phyloP scores from a whole-genome alignment of 2,329 filamentous ascomycete genomes.

The Colletotrichum orbiculare region DNA sequence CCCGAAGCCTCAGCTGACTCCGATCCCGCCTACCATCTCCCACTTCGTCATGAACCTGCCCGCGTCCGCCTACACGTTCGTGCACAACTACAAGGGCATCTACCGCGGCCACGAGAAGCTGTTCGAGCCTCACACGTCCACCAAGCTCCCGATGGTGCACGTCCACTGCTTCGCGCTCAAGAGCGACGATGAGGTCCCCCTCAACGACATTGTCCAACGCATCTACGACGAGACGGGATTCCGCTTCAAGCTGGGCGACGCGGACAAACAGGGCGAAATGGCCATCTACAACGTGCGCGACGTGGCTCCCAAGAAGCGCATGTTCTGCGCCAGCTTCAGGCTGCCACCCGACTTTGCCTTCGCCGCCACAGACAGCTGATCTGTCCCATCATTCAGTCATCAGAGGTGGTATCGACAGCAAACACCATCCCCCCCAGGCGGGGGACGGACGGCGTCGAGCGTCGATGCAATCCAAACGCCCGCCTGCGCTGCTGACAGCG shows the following conservation, averaged over 20 bases:
- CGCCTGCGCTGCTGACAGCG: neutral
- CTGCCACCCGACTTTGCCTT: conserved; percentile 88
- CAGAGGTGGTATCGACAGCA: neutral
- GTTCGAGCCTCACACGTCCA: conserved; percentile 69
- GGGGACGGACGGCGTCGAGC: too few relatives aligned
- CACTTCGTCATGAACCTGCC: conserved; percentile 99
- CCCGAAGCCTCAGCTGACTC: conserved; percentile 53
- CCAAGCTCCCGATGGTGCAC: conserved; percentile 83
- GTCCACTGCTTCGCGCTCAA: conserved; percentile 95
- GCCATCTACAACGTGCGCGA: conserved; percentile 79
- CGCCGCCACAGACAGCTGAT: conserved; percentile 46
- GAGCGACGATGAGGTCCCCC: conserved; percentile 76
- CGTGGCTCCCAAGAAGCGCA: conserved; percentile 92
- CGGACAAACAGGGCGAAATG: conserved; percentile 59
- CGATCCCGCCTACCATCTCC: conserved; percentile 79
- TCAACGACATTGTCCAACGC: conserved; percentile 57
- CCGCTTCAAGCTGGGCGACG: conserved; percentile 55
- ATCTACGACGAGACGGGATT: conserved; percentile 55
- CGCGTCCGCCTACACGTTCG: conserved; percentile 86
- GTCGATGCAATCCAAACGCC: neutral
- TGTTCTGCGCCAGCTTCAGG: conserved; percentile 96
- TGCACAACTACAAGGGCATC: conserved; percentile 79
- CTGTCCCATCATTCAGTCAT: neutral
- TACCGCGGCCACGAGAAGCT: conserved; percentile 78
- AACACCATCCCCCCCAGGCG: neutral